Percentiles rank a stretch among this genome's conserved stretches.
Conservation (phyloP, 2,329 filamentous ascomycete species). For the Colletotrichum karsti region DNA sequence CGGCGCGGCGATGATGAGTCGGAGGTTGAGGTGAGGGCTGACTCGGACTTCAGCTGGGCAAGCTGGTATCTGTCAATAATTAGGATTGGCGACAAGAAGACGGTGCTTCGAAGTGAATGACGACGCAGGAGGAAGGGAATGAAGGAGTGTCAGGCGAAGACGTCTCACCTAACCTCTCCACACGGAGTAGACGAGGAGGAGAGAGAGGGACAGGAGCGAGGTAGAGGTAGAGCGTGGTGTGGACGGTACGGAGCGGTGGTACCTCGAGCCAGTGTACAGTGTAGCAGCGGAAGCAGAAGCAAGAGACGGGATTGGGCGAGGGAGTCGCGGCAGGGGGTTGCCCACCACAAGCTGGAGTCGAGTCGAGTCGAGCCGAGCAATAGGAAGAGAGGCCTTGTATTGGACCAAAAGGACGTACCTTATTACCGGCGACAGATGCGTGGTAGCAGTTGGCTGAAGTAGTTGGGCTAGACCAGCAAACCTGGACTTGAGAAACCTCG, state of each 20-base stretch:
- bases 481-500: neutral
- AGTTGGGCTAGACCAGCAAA: neutral
- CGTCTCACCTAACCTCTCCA: conserved; percentile 28
- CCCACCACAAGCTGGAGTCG: conserved; percentile 25
- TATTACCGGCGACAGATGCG: neutral
- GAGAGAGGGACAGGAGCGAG: conserved; percentile 16
- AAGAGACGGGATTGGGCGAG: conserved; percentile 28
- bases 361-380: conserved; percentile 6
- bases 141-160: conserved; percentile 21
- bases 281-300: conserved; percentile 11
- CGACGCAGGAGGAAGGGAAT: conserved; percentile 12
- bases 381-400: conserved; percentile 14
- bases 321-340: conserved; percentile 18
- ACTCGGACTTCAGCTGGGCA: conserved; percentile 2
- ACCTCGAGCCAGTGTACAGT: neutral
- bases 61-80: neutral
- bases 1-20: conserved; percentile 1
- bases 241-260: conserved; percentile 15
- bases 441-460: conserved; percentile 4
- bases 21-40: conserved; percentile 5
- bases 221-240: conserved; percentile 7
- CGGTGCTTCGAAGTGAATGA: conserved; percentile 2
- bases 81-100: conserved; percentile 14
- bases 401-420: conserved; percentile 16
- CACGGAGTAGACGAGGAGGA: conserved; percentile 14